Percentiles rank a stretch among this genome's conserved stretches.
phyloP scores from a whole-genome alignment of 345 rosid genomes.

The Acer saccharum region DNA sequence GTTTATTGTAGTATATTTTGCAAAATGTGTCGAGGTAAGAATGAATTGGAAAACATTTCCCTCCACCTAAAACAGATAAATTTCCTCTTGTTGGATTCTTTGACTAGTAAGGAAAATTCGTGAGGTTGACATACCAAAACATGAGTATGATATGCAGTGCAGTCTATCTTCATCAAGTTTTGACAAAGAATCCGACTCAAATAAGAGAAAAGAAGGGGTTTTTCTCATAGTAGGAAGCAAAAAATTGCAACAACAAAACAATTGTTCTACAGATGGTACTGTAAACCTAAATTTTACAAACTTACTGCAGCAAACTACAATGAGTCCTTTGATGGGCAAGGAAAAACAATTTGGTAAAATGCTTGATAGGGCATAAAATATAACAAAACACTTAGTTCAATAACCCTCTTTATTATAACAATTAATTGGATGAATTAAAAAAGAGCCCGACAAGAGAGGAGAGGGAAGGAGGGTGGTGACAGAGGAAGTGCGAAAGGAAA shows the following conservation, averaged over 20 bases:
- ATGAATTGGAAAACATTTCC: no score
- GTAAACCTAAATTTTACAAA: not conserved
- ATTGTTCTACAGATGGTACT: not conserved
- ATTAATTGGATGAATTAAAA: not conserved
- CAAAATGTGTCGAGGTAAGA: not conserved
- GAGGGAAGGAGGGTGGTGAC: not conserved
- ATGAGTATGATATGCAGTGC: no score
- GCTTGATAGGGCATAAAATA: not conserved
- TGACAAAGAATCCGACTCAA: not conserved
- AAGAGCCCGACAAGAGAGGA: not conserved
- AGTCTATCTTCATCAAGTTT: no score
- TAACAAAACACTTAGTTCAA: not conserved
- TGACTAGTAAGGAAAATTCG: no score
- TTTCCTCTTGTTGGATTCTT: no score
- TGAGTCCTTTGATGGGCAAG: not conserved
- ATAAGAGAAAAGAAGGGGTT: not conserved
- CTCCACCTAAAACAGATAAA: no score
- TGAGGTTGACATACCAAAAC: no score
- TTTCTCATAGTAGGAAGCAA: not conserved
- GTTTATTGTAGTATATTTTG: not conserved
- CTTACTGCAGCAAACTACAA: not conserved
- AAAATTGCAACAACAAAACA: not conserved
- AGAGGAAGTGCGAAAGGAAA: not conserved
- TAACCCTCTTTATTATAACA: not conserved
- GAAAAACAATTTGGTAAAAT: not conserved